Conservation (phyloP, 139 green algal species). For the Closterium sp. region DNA sequence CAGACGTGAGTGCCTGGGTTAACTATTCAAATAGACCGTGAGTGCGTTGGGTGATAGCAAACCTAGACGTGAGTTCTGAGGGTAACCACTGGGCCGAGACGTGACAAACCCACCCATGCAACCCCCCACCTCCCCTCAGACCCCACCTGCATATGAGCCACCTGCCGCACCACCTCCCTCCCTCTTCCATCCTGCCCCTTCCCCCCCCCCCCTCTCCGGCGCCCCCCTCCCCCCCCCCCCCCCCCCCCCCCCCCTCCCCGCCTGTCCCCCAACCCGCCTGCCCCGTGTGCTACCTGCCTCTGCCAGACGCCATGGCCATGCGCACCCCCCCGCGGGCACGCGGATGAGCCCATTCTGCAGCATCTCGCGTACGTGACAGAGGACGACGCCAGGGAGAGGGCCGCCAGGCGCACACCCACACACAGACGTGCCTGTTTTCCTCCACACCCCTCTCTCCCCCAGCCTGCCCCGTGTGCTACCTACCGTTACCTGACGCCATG, state of each 20-base stretch:
- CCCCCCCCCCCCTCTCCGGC: too few relatives aligned
- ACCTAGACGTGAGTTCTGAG: too few relatives aligned
- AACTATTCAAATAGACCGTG: too few relatives aligned
- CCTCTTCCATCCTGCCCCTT: too few relatives aligned
- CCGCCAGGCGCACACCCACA: neutral
- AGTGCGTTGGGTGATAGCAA: too few relatives aligned
- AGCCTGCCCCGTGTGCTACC: conserved; percentile 39
- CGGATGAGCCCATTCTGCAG: neutral
- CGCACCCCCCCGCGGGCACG: neutral
- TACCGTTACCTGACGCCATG: conserved; percentile 10
- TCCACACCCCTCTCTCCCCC: neutral
- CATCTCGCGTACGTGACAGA: neutral
- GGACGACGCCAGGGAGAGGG: neutral
- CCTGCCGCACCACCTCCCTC: neutral
- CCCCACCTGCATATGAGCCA: neutral
- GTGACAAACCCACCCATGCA: neutral
- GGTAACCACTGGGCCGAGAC: neutral
- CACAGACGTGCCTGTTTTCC: neutral
- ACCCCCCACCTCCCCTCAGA: too few relatives aligned
- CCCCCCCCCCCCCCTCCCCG: too few relatives aligned
- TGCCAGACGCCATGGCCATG: too few relatives aligned
- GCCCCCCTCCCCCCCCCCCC: too few relatives aligned
- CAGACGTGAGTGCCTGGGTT: neutral
- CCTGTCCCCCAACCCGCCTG: too few relatives aligned
- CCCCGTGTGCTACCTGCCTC: too few relatives aligned